Conservation (phyloP, 768 basidiomycete genomes). For the Psilocybe azurescens region DNA sequence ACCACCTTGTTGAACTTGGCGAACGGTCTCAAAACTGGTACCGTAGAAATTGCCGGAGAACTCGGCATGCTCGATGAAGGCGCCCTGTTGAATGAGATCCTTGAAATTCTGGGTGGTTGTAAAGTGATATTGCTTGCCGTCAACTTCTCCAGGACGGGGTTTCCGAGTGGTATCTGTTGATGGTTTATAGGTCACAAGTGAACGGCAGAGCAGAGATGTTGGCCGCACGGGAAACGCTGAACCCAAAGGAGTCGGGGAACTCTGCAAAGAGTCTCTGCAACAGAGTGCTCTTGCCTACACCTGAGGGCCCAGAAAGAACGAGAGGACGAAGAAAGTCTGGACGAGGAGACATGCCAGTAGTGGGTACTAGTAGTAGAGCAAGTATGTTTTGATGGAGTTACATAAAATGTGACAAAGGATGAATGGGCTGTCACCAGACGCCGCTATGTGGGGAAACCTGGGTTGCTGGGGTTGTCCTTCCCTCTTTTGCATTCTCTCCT, state of each 20-base stretch:
- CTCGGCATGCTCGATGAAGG: constrained; percentile 94
- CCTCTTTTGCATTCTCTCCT: background rate
- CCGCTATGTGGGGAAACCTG: constrained; percentile 4
- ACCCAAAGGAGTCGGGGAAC: constrained; percentile 86
- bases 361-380: background rate
- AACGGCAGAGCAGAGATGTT: constrained; percentile 8
- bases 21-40: constrained; percentile 83
- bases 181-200: constrained; percentile 18
- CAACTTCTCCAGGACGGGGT: constrained; percentile 80
- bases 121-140: constrained; percentile 91
- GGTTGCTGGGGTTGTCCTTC: constrained; percentile 6
- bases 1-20: constrained; percentile 67
- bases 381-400: background rate
- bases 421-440: constrained; percentile 3
- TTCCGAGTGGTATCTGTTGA: constrained; percentile 84
- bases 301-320: constrained; percentile 89
- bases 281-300: constrained; percentile 94
- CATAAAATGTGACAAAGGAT: constrained; percentile 4
- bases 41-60: constrained; percentile 94
- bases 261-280: constrained; percentile 81
- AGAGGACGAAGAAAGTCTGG: constrained; percentile 67
- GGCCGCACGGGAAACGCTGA: constrained; percentile 87
- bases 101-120: constrained; percentile 74
- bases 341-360: constrained; percentile 9
- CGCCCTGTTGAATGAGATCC: constrained; percentile 66